Evolutionary conservation across 192 early-diverging fungal genomes (phyloP), one percentile per base, ranked within the genome.

Genomic region (Spizellomyces punctatus): DNA sequence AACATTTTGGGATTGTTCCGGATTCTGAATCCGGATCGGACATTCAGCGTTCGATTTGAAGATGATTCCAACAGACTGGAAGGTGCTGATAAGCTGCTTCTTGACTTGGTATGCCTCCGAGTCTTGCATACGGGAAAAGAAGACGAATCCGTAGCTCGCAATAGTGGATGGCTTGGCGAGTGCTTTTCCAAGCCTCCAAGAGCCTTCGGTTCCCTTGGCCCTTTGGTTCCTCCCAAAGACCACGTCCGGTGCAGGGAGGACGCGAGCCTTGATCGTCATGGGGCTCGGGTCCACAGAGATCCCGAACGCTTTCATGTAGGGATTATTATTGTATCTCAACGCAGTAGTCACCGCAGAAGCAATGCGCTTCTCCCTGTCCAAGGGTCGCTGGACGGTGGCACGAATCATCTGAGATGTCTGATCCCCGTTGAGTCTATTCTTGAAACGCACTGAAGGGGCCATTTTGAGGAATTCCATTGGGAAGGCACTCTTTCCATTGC

Each of bases 181-280:
- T 10, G 10, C n/a, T 42, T 66, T 58, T 47, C 64, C 57, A 12
- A 73, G 52, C 19, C 57, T 54, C 72, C 72, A 73, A 8, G 48
- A 2, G 6, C 72, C 72, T 10, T 73, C 72, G 10, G 6, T 57
- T 5, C 72, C 72, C 21, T 61, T 61, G 50, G 50, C 4, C 50
- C 12, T 54, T 54, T 54, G 50, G 17, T 63, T 64, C n/a, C 55
- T 9, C 12, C 48, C 62, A 56, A 80, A 93, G 0, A 80, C 75
- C 57, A 96, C 80, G 14, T 74, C 88, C 6, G 94, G 94, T 0
- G 89, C 70, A 6, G 83, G 86, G 12, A 94, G 69, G 22, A 93
- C 79, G 46, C 92, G 91, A 27, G 90, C 86, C 65, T 54, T 47
- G 9, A 77, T 58, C 7, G 56, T 48, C 56, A 66, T 78, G 49